These are phyloP conservation scores for Aspergillus transmontanensis DNA, from an alignment of 2,329 filamentous ascomycete genomes.

Conservation along the genomic window DNA sequence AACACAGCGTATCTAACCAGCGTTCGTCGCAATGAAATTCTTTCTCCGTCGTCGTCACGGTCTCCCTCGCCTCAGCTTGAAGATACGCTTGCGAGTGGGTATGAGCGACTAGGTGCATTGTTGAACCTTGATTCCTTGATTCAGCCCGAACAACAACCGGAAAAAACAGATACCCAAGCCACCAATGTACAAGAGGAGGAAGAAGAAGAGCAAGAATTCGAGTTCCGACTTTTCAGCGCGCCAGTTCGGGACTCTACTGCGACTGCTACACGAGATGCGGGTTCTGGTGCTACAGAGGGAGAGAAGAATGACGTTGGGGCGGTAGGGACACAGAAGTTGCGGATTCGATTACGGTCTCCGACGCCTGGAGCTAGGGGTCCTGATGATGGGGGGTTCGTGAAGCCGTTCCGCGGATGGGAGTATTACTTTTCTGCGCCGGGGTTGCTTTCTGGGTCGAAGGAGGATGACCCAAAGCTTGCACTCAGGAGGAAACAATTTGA, in stretches of 20 bases:
- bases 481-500: slow-evolving; percentile 35
- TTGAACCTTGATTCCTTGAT: slow-evolving; percentile 35
- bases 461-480: slow-evolving; percentile 18
- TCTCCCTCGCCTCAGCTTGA: slow-evolving; percentile 34
- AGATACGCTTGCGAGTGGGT: slow-evolving; percentile 29
- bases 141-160: slow-evolving; percentile 1
- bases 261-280: not conserved
- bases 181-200: slow-evolving; percentile 6
- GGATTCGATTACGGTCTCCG: slow-evolving; percentile 43
- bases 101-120: slow-evolving; percentile 35
- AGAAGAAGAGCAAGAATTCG: slow-evolving; percentile 46
- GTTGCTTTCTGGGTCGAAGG: slow-evolving; percentile 23
- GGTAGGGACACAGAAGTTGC: slow-evolving; percentile 38
- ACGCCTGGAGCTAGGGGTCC: slow-evolving; percentile 31
- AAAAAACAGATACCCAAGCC: slow-evolving; percentile 6
- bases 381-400: slow-evolving; percentile 41
- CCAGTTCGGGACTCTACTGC: slow-evolving; percentile 21
- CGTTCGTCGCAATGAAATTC: slow-evolving; percentile 41
- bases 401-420: slow-evolving; percentile 45
- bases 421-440: slow-evolving; percentile 45
- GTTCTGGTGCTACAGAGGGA: slow-evolving; percentile 6
- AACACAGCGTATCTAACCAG: slow-evolving; percentile 22
- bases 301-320: not conserved
- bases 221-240: slow-evolving; percentile 45
- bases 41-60: slow-evolving; percentile 32